Percentiles rank a stretch among this genome's conserved stretches.
These are phyloP conservation scores for Periconia macrospinosa DNA, from an alignment of 2,329 filamentous ascomycete species.

Conservation along the genomic window DNA sequence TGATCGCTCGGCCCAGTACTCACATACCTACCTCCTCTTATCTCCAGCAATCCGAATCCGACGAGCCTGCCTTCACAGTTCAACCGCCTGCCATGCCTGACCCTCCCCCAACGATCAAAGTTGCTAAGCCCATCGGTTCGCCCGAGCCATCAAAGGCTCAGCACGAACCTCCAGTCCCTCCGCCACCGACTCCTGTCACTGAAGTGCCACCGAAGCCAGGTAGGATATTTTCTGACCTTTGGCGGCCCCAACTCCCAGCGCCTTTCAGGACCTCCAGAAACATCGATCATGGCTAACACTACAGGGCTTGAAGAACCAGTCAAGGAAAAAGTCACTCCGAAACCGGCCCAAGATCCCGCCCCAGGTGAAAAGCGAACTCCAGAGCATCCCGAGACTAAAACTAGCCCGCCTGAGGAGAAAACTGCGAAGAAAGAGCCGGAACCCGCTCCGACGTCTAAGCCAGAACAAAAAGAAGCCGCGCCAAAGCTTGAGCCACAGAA, in stretches of 20 bases:
- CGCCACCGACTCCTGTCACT: slow-evolving; percentile 14
- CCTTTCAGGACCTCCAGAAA: slow-evolving; percentile 8
- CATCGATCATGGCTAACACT: slow-evolving; percentile 13
- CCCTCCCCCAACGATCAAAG: slow-evolving; percentile 6
- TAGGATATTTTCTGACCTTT: slow-evolving; percentile 2
- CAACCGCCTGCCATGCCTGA: slow-evolving; percentile 12
- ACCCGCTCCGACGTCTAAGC: slow-evolving; percentile 4
- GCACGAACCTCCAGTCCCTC: slow-evolving; percentile 13
- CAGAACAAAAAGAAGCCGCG: slow-evolving; percentile 1
- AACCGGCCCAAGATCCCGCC: slow-evolving; percentile 1
- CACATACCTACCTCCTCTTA: slow-evolving; percentile 7
- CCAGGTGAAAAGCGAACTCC: slow-evolving; percentile 8
- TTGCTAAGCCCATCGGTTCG: slow-evolving; percentile 8
- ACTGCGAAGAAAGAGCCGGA: slow-evolving; percentile 6
- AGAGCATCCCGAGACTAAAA: slow-evolving; percentile 1
- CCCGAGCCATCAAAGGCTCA: neutral
- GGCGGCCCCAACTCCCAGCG: neutral
- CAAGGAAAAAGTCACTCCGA: slow-evolving; percentile 5
- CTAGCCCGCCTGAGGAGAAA: neutral
- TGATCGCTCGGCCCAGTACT: slow-evolving; percentile 6
- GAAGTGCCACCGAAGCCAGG: slow-evolving; percentile 12
- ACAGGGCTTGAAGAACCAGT: slow-evolving; percentile 12
- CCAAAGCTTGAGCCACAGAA: slow-evolving; percentile 4
- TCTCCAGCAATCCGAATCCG: slow-evolving; percentile 12
- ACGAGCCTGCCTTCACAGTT: slow-evolving; percentile 6